phyloP scores from a whole-genome alignment of 1,284 basidiomycete species.

The Limonomyces culmigenus region DNA sequence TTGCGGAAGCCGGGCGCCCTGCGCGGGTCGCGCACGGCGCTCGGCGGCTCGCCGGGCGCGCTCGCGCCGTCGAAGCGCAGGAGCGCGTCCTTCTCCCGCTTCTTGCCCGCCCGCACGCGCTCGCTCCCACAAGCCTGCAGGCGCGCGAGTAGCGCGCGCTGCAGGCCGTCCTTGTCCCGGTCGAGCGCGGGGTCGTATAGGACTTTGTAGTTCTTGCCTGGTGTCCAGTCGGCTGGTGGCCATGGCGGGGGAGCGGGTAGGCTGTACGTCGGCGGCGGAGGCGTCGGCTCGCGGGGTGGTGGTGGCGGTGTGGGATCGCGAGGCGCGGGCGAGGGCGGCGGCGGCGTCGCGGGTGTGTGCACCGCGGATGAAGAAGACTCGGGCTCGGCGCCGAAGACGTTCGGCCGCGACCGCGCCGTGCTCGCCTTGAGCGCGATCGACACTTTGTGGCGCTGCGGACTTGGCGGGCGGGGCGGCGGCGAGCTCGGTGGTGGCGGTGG shows the following conservation, averaged over 20 bases:
- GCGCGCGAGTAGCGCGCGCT: slow-evolving; percentile 33
- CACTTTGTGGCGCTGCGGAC: background rate
- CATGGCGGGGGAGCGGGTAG: slow-evolving; percentile 23
- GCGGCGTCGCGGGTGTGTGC: background rate
- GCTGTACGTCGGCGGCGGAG: slow-evolving; percentile 15
- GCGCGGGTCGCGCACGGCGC: slow-evolving; percentile 38
- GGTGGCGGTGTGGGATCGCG: slow-evolving; percentile 4
- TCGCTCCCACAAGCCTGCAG: slow-evolving; percentile 30
- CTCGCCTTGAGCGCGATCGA: too few relatives aligned
- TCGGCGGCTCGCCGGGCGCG: slow-evolving; percentile 25
- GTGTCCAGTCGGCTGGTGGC: slow-evolving; percentile 31
- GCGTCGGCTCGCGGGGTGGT: slow-evolving; percentile 8
- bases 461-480: background rate
- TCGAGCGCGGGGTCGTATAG: slow-evolving; percentile 43
- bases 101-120: slow-evolving; percentile 14
- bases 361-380: background rate
- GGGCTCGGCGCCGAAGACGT: too few relatives aligned
- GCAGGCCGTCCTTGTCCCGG: slow-evolving; percentile 24
- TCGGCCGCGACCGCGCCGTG: too few relatives aligned
- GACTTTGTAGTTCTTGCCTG: slow-evolving; percentile 34
- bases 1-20: slow-evolving; percentile 23
- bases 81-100: slow-evolving; percentile 42
- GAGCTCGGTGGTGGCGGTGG: slow-evolving; percentile 7
- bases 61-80: slow-evolving; percentile 39
- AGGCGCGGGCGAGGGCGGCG: slow-evolving; percentile 1